These are phyloP conservation scores for Rubia yunnanensis DNA, from an alignment of 257 asterid species.

Conservation along the genomic window DNA sequence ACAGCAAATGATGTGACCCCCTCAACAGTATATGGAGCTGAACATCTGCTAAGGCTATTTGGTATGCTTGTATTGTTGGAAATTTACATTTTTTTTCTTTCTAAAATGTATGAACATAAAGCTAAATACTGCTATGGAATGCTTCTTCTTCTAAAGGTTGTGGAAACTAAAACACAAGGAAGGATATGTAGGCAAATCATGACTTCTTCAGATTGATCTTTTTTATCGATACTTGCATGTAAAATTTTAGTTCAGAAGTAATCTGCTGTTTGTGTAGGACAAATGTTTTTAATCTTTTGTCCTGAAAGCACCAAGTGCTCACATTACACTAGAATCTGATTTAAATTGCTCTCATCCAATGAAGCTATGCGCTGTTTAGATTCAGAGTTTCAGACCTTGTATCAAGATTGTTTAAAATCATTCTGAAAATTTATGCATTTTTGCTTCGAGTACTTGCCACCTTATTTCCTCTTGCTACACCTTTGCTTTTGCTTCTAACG, in stretches of 20 bases:
- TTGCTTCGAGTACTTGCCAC: not conserved
- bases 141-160: not conserved
- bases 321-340: not conserved
- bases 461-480: not conserved
- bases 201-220: not conserved
- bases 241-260: not conserved
- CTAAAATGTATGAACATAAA: not conserved
- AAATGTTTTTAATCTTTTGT: not conserved
- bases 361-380: not conserved
- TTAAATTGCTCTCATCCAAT: not conserved
- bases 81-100: not conserved
- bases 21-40: conserved; percentile 65
- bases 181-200: not conserved
- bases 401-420: not conserved
- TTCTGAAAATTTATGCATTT: not conserved
- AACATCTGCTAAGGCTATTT: conserved; percentile 66
- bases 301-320: not conserved
- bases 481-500: not conserved
- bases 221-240: not conserved
- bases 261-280: not conserved
- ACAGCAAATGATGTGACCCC: conserved; percentile 39
- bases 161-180: not conserved
- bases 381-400: not conserved
- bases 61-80: conserved; percentile 29
- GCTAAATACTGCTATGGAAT: not conserved